A percentile compares a stretch with the other conserved stretches of the same genome.
Evolutionary conservation across 1,284 basidiomycete genomes (phyloP).

Genomic region (Anthracocystis setariae): DNA sequence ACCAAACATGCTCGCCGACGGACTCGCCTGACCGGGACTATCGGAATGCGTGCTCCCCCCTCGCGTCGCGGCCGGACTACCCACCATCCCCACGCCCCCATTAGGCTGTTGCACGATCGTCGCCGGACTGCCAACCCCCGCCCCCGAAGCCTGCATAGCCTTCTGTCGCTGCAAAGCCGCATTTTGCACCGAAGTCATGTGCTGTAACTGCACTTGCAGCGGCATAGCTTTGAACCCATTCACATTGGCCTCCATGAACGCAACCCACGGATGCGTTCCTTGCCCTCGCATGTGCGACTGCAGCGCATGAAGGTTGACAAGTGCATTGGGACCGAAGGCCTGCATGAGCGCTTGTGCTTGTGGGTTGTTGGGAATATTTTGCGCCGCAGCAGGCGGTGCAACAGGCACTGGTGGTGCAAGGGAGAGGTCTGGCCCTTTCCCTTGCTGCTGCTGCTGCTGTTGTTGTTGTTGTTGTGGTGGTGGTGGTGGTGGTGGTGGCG

Average conservation of each 20-base stretch:
- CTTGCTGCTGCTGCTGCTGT: too few relatives aligned
- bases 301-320: conserved; percentile 50
- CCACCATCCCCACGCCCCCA: conserved; percentile 11
- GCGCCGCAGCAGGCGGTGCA: conserved; percentile 17
- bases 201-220: conserved; percentile 52
- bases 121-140: conserved; percentile 19
- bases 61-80: conserved; percentile 22
- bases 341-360: conserved; percentile 53
- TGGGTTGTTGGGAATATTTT: conserved; percentile 39
- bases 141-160: conserved; percentile 4
- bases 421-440: conserved; percentile 31
- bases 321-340: conserved; percentile 56
- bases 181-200: conserved; percentile 50
- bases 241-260: conserved; percentile 52
- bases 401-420: conserved; percentile 38
- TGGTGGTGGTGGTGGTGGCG: too few relatives aligned
- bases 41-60: conserved; percentile 28
- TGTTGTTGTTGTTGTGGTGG: too few relatives aligned
- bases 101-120: conserved; percentile 17
- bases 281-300: conserved; percentile 52
- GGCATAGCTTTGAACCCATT: conserved; percentile 42
- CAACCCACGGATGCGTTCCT: conserved; percentile 48
- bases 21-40: conserved; percentile 36
- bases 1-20: conserved; percentile 17
- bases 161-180: conserved; percentile 43